phyloP scores from a whole-genome alignment of 1,284 basidiomycete genomes.

The Ceratobasidium sp. region DNA sequence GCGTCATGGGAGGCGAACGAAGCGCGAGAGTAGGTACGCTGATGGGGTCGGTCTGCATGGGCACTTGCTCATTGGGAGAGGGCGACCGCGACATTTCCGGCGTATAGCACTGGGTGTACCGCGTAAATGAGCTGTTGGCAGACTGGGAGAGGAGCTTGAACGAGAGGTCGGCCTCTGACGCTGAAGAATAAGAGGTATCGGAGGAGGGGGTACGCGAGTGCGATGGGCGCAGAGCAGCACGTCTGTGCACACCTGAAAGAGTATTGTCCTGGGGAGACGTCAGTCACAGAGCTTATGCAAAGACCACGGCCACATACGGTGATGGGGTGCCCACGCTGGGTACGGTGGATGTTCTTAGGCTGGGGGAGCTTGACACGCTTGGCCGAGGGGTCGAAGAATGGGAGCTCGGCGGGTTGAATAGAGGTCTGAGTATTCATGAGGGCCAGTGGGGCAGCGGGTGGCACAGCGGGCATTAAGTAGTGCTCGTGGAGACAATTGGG shows the following conservation, averaged over 20 bases:
- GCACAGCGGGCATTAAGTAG: conserved; percentile 22
- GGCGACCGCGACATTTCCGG: conserved; percentile 29
- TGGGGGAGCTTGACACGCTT: conserved; percentile 30
- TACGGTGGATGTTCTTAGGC: conserved; percentile 3
- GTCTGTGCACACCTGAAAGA: background rate
- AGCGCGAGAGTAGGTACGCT: background rate
- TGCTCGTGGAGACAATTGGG: conserved; percentile 16
- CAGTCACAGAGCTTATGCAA: conserved; percentile 2
- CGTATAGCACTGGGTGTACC: conserved; percentile 18
- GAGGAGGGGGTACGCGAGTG: conserved; percentile 33
- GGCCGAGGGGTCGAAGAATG: conserved; percentile 41
- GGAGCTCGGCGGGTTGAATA: conserved; percentile 6
- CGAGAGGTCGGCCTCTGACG: conserved; percentile 1
- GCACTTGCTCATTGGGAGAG: background rate
- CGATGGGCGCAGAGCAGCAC: background rate
- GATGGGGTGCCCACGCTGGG: background rate
- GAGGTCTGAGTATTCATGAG: conserved; percentile 31
- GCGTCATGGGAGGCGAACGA: conserved; percentile 34
- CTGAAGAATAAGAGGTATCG: conserved; percentile 4
- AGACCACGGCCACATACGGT: background rate
- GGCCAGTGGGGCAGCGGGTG: background rate
- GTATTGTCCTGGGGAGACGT: background rate
- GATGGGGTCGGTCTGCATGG: background rate
- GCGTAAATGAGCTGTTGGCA: background rate
- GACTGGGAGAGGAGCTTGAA: background rate